Evolutionary conservation across 2,329 filamentous ascomycete genomes (phyloP).

Genomic region (Fusarium incarnatum): DNA sequence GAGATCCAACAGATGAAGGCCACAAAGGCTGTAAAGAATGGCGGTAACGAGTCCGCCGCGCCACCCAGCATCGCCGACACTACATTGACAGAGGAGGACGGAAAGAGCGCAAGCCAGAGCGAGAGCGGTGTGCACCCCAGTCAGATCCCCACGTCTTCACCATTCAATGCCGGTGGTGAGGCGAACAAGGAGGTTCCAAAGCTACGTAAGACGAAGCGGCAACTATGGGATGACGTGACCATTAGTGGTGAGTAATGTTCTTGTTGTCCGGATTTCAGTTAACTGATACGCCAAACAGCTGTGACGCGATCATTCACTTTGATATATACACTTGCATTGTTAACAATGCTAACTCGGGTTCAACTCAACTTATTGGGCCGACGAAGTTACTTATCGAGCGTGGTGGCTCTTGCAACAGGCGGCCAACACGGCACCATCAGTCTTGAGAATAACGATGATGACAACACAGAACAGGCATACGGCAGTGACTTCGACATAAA

Average conservation of each 20-base stretch:
- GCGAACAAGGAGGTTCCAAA: conserved; percentile 58
- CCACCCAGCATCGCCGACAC: conserved; percentile 73
- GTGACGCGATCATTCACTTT: conserved; percentile 92
- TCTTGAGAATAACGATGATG: conserved; percentile 93
- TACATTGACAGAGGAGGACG: conserved; percentile 85
- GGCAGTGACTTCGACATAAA: conserved; percentile 97
- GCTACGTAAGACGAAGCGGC: conserved; percentile 81
- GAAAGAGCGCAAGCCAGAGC: conserved; percentile 78
- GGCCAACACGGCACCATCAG: conserved; percentile 80
- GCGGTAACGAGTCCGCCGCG: conserved; percentile 65
- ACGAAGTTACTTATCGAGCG: conserved; percentile 94
- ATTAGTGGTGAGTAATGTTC: conserved; percentile 79
- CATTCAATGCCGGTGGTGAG: conserved; percentile 56
- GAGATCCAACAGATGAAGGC: conserved; percentile 94
- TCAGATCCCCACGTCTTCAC: conserved; percentile 72
- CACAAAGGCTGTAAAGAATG: conserved; percentile 70
- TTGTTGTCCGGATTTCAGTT: not conserved
- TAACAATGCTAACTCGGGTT: conserved; percentile 92
- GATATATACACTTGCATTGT: conserved; percentile 88
- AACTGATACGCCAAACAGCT: conserved; percentile 62
- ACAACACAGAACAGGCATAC: conserved; percentile 82
- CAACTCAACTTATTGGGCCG: conserved; percentile 97
- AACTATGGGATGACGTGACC: conserved; percentile 97
- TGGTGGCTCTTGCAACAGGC: conserved; percentile 88
- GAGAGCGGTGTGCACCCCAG: conserved; percentile 87